Percentiles rank a stretch among this genome's conserved stretches.
These are phyloP conservation scores for Pseudocohnilembus persalinus DNA, from an alignment of 169 alveolate species.

Conservation along the genomic window DNA sequence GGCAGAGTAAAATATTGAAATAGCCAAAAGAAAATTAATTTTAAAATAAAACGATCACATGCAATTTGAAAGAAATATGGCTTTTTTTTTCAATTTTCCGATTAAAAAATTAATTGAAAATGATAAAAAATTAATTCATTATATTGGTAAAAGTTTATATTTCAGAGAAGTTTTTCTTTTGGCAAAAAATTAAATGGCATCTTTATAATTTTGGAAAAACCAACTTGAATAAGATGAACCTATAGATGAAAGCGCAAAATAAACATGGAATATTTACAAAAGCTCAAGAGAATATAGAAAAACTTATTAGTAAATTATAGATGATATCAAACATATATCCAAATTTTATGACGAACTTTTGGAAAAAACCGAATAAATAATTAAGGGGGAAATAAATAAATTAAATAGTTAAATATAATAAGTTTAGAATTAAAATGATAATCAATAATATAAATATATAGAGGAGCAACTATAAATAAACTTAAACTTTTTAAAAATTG, in stretches of 20 bases:
- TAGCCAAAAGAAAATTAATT: constrained; percentile 4
- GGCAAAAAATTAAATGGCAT: neutral
- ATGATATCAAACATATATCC: constrained; percentile 1
- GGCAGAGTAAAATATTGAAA: constrained; percentile 5
- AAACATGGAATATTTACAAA: constrained; percentile 8
- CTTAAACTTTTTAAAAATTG: neutral
- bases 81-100: constrained; percentile 13
- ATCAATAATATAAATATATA: neutral
- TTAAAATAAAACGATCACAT: constrained; percentile 23
- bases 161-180: constrained; percentile 13
- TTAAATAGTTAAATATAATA: neutral
- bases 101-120: constrained; percentile 9
- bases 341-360: constrained; percentile 21
- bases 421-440: neutral
- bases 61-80: constrained; percentile 20
- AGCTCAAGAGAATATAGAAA: constrained; percentile 5
- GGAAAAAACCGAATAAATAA: constrained; percentile 9
- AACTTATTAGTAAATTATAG: neutral
- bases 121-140: neutral
- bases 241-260: too few relatives aligned
- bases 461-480: neutral
- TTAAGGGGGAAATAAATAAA: neutral
- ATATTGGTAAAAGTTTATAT: neutral
- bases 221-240: neutral
- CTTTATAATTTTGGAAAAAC: constrained; percentile 1